Evolutionary conservation across 495 filamentous ascomycete species (phyloP), one percentile per base, ranked within the genome.

Genomic region (Hyaloscypha finlandica): DNA sequence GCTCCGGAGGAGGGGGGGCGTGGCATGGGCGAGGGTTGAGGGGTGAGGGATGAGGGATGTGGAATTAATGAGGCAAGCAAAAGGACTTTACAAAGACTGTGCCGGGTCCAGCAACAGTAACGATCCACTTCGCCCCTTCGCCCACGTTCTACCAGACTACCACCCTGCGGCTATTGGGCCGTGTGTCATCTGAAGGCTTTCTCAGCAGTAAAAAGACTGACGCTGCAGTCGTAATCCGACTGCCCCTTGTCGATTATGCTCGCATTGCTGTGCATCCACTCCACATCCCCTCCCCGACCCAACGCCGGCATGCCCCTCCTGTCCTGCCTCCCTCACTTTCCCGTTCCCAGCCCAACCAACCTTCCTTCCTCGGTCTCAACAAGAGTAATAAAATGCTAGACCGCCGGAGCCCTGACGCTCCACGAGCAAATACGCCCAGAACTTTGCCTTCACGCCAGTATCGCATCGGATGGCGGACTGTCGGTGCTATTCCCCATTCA

Each of bases 381-480:
- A 11, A 56, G 19, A 29, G 42, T 51, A 53, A 8, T 22, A 52
- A 25, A 62, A 14, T 62, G 59, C 35, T 39, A 51, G 61, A 64
- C 48, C 61, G 61, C 61, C 61, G 30, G 48, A 33, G 45, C 48
- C 39, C 48, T 16, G 19, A 32, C 55, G 6, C 20, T 58, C 55
- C 55, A 48, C 19, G 42, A 63, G 37, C 19, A 42, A 48, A 31
- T 25, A 6, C 39, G 12, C 60, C 25, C 29, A 51, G 30, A 8
- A 22, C 20, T 25, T 48, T 32, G 29, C n/a, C 33, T 48, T 61
- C 59, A 59, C 30, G 39, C 57, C 31, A 59, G 39, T 29, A 63
- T 54, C 61, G 61, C 33, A 63, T 63, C 61, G 61, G 61, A 63
- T 53, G 9, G 48, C 48, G 48, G 25, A 22, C 56, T 37, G 11